Conservation (phyloP, 2,329 filamentous ascomycete species). For the Cladosporium colombiae region DNA sequence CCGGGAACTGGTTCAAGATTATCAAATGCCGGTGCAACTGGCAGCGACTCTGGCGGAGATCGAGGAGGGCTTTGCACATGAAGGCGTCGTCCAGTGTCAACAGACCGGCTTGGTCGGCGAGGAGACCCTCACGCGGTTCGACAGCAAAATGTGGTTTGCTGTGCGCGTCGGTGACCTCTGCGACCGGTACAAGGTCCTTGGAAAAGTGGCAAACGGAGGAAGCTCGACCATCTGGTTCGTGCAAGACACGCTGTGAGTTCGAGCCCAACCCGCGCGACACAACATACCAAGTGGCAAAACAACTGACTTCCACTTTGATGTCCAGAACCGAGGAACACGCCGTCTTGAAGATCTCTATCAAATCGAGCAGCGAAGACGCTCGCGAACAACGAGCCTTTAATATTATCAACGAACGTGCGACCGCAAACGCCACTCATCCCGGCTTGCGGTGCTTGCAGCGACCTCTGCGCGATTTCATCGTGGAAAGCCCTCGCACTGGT, state of each 20-base stretch:
- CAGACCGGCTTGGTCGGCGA: conserved; percentile 13
- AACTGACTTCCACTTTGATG: not conserved
- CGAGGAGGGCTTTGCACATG: conserved; percentile 15
- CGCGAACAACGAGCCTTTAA: conserved; percentile 13
- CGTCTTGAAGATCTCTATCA: conserved; percentile 16
- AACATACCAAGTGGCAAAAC: not conserved
- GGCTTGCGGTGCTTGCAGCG: conserved; percentile 14
- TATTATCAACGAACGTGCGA: not conserved
- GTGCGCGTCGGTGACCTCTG: conserved; percentile 11
- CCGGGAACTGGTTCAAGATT: not conserved
- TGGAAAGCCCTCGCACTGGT: conserved; percentile 1
- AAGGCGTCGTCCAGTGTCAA: not conserved
- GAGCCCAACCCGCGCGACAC: not conserved
- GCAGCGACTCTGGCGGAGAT: conserved; percentile 18
- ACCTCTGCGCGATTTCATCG: conserved; percentile 10
- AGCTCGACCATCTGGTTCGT: conserved; percentile 18
- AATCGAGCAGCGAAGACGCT: conserved; percentile 9
- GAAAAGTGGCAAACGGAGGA: conserved; percentile 16
- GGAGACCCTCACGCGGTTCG: conserved; percentile 16
- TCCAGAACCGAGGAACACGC: not conserved
- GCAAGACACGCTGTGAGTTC: conserved; percentile 6
- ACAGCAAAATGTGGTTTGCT: conserved; percentile 15
- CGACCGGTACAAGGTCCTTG: conserved; percentile 15
- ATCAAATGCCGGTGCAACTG: conserved; percentile 13
- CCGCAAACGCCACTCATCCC: not conserved